Conservation (phyloP, 164 flowering plant species). For the Cinnamomum chago region DNA sequence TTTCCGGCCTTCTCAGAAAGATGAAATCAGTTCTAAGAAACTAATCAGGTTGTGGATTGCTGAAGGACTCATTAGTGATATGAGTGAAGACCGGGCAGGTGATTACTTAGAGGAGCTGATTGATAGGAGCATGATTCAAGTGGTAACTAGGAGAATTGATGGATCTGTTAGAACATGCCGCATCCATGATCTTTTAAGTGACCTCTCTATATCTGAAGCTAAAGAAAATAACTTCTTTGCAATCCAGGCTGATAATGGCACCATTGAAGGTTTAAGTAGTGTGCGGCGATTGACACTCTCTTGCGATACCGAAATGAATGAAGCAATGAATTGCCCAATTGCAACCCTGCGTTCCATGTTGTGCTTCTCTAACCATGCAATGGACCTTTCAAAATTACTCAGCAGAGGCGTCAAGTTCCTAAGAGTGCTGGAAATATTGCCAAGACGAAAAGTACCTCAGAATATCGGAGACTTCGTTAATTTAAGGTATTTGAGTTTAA, state of each 20-base stretch:
- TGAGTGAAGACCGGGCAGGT: no score
- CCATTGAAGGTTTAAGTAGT: no score
- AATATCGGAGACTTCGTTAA: slow-evolving; percentile 20
- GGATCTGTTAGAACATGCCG: slow-evolving; percentile 9
- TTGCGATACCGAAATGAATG: not conserved
- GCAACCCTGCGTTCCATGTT: slow-evolving; percentile 5
- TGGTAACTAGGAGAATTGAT: not conserved
- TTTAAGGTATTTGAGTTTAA: slow-evolving; percentile 19
- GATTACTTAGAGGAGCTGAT: not conserved
- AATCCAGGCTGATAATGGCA: not conserved
- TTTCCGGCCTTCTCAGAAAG: no score
- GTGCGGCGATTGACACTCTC: slow-evolving; percentile 3
- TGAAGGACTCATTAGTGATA: no score
- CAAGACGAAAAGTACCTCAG: no score
- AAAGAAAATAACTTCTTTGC: slow-evolving; percentile 5
- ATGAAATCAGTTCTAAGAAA: no score
- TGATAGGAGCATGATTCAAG: slow-evolving; percentile 2
- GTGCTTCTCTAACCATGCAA: not conserved
- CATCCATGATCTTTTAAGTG: slow-evolving; percentile 15
- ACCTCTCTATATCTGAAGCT: slow-evolving; percentile 3
- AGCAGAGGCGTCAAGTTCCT: not conserved
- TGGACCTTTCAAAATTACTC: not conserved
- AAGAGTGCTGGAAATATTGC: slow-evolving; percentile 2
- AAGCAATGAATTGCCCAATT: not conserved
- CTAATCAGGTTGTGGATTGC: no score